Percentiles rank a stretch among this genome's conserved stretches.
Conservation (phyloP, 176 grass and related monocot genomes). For the Neostapfia colusana region DNA sequence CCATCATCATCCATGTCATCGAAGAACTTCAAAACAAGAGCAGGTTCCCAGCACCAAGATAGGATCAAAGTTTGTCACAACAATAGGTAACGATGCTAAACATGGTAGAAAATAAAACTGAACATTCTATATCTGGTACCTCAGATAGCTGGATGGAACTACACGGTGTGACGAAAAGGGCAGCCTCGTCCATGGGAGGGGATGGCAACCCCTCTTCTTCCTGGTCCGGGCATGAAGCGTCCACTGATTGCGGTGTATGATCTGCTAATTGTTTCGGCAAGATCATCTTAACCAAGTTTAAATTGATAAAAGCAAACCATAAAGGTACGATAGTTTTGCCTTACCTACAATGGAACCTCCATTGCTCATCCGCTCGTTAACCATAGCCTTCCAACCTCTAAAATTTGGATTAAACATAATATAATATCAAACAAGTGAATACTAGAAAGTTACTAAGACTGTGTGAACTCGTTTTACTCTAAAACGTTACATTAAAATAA, state of each 20-base stretch:
- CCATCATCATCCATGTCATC: constrained; percentile 77
- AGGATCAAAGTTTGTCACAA: constrained; percentile 46
- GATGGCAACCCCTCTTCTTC: constrained; percentile 64
- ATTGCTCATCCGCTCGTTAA: constrained; percentile 57
- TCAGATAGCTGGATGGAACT: constrained; percentile 52
- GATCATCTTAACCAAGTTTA: neutral
- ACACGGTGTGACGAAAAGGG: constrained; percentile 50
- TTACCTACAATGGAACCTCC: constrained; percentile 52
- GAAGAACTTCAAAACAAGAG: constrained; percentile 58
- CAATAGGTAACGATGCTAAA: neutral
- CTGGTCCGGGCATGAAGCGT: constrained; percentile 48
- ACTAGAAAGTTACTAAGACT: constrained; percentile 9
- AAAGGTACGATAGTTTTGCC: neutral
- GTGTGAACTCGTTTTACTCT: no score
- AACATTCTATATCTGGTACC: constrained; percentile 41
- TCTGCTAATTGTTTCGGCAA: constrained; percentile 40
- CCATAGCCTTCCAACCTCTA: constrained; percentile 65
- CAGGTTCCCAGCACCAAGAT: constrained; percentile 14
- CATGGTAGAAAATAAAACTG: neutral
- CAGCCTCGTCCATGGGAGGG: constrained; percentile 66
- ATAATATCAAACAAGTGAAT: constrained; percentile 20
- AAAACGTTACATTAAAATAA: no score
- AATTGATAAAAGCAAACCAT: neutral
- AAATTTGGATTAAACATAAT: constrained; percentile 17
- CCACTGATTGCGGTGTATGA: constrained; percentile 52